Evolutionary conservation across 257 asterid species (phyloP), one percentile per base, ranked within the genome.

Genomic region (Catharanthus roseus): DNA sequence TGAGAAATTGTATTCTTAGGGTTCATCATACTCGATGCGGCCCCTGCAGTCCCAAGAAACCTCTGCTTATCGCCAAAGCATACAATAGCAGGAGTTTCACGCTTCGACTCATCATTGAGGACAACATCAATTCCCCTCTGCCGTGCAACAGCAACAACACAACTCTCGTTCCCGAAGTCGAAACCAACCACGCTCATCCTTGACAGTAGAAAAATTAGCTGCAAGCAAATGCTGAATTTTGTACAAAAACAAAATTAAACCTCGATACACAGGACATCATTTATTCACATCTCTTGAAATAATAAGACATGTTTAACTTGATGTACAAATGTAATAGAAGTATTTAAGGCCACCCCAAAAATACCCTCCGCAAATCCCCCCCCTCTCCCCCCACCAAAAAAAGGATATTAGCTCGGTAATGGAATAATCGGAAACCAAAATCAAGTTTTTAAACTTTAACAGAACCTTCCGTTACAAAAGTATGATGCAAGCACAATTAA

Each of bases 131-230:
- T 93, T 23, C 99, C 99, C 64, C 99, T 82, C 72, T 93, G 99
- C 83, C 96, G 82, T 19, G 99, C 99, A 62, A 93, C 99, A 0
- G 99, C 97, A 67, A 93, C 97, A 31, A 93, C 99, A 15, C 95
- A 77, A 68, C 96, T 93, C 84, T 93, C 97, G 12, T 93, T 93
- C 51, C 99, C 97, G 49, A 93, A 80, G 74, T 93, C 99, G 86
- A 93, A 89, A 71, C 99, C 99, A 31, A 93, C 99, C 83, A 93
- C 99, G 60, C 99, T 93, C 99, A 93, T 93, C 73, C 79, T 86
- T 80, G 78, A 71, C 76, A 56, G 34, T 63, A 56, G 41, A 34
- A 23, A 68, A 42, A 51, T 65, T 55, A 23, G 74, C 70, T 3
- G 53, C 71, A 8, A 33, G 36, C 74, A 65, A 75, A 15, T 61